These are phyloP conservation scores for Penicillium sp. DNA, from an alignment of 2,329 filamentous ascomycete species.

Conservation along the genomic window DNA sequence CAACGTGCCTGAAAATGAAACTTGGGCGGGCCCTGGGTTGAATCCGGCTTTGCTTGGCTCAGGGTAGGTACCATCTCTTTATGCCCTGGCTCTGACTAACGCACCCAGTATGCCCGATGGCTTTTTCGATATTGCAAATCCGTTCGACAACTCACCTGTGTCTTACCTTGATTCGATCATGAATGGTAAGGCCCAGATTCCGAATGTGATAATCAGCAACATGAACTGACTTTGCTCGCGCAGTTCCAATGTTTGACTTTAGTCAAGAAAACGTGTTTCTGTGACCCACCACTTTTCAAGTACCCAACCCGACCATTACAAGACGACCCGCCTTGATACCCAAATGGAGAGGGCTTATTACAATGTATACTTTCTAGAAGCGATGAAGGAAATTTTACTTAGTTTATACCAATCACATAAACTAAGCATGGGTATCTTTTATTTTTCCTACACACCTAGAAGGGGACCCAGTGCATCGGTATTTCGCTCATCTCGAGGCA, in stretches of 20 bases:
- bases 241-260: slow-evolving; percentile 1
- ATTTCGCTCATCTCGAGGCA: too few species aligned
- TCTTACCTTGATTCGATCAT: slow-evolving; percentile 33
- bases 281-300: too few species aligned
- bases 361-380: too few species aligned
- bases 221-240: neutral
- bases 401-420: too few species aligned
- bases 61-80: slow-evolving; percentile 13
- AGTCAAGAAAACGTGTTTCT: neutral
- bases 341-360: too few species aligned
- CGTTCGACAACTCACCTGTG: slow-evolving; percentile 25
- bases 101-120: slow-evolving; percentile 5
- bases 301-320: too few species aligned
- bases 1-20: neutral
- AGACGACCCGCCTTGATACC: too few species aligned
- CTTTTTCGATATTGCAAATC: slow-evolving; percentile 16
- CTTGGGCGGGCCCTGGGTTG: neutral
- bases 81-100: neutral
- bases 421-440: too few species aligned
- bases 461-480: too few species aligned
- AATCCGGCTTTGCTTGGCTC: neutral
- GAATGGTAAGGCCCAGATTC: slow-evolving; percentile 26
- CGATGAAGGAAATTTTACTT: too few species aligned
- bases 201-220: neutral
- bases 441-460: too few species aligned